These are phyloP conservation scores for Secale cereale DNA, from an alignment of 176 grass and related monocot species.

Conservation along the genomic window DNA sequence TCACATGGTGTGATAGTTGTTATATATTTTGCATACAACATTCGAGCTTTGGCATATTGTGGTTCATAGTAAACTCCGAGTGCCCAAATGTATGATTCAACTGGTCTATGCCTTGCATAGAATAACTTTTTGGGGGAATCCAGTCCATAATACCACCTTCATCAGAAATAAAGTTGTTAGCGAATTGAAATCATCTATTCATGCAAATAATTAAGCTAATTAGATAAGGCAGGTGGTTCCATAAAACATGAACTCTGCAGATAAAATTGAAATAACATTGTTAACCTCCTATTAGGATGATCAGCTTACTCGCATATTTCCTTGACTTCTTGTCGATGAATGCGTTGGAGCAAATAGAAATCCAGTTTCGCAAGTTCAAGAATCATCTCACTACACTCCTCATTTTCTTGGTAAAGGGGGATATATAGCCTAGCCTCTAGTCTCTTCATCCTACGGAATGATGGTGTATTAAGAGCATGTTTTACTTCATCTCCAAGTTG, in stretches of 20 bases:
- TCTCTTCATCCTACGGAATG: constrained; percentile 24
- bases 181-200: too few species aligned
- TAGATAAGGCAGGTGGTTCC: too few species aligned
- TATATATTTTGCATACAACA: too few species aligned
- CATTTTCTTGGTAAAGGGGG: constrained; percentile 24
- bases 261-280: too few species aligned
- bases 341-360: constrained; percentile 11
- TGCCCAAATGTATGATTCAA: constrained; percentile 18
- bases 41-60: too few species aligned
- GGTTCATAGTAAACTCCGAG: too few species aligned
- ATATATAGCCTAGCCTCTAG: constrained; percentile 29
- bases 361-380: background rate
- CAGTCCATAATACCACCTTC: constrained; percentile 12
- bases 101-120: constrained; percentile 23
- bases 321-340: constrained; percentile 1
- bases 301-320: constrained; percentile 39
- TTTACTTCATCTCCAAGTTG: background rate
- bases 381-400: background rate
- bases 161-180: background rate
- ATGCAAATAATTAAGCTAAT: too few species aligned
- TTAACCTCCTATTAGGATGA: too few species aligned
- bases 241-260: too few species aligned
- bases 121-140: background rate
- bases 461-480: constrained; percentile 21
- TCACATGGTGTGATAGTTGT: too few species aligned